These are phyloP conservation scores for Trichoderma endophyticum DNA, from an alignment of 2,329 filamentous ascomycete genomes.

Conservation along the genomic window DNA sequence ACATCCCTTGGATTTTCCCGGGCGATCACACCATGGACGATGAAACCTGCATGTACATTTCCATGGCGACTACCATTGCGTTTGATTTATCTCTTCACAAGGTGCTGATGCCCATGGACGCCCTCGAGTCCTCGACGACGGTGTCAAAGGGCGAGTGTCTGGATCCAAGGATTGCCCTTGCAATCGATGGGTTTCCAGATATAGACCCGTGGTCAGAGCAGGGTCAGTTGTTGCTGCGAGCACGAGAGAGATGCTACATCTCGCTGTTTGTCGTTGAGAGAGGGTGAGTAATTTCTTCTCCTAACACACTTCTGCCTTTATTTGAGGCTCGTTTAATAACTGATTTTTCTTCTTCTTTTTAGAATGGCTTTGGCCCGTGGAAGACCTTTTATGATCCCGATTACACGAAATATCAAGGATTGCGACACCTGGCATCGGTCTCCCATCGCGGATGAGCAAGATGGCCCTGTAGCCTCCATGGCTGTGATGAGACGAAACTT, in stretches of 20 bases:
- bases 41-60: slow-evolving; percentile 68
- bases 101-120: slow-evolving; percentile 55
- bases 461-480: slow-evolving; percentile 70
- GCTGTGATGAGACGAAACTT: slow-evolving; percentile 66
- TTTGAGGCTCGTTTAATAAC: neutral
- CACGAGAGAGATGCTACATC: slow-evolving; percentile 68
- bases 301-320: neutral
- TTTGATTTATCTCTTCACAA: slow-evolving; percentile 69
- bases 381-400: slow-evolving; percentile 64
- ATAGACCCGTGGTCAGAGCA: slow-evolving; percentile 58
- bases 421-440: slow-evolving; percentile 69
- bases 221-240: slow-evolving; percentile 59
- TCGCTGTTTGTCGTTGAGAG: slow-evolving; percentile 69
- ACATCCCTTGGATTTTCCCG: slow-evolving; percentile 72
- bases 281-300: slow-evolving; percentile 43
- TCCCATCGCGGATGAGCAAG: slow-evolving; percentile 60
- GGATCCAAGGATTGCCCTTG: slow-evolving; percentile 61
- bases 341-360: neutral
- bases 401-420: slow-evolving; percentile 62
- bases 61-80: slow-evolving; percentile 66
- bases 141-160: slow-evolving; percentile 66
- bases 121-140: slow-evolving; percentile 42
- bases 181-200: slow-evolving; percentile 65
- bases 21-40: slow-evolving; percentile 67
- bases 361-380: slow-evolving; percentile 67